Evolutionary conservation across 345 rosid species (phyloP).

Genomic region (Theobroma cacao): DNA sequence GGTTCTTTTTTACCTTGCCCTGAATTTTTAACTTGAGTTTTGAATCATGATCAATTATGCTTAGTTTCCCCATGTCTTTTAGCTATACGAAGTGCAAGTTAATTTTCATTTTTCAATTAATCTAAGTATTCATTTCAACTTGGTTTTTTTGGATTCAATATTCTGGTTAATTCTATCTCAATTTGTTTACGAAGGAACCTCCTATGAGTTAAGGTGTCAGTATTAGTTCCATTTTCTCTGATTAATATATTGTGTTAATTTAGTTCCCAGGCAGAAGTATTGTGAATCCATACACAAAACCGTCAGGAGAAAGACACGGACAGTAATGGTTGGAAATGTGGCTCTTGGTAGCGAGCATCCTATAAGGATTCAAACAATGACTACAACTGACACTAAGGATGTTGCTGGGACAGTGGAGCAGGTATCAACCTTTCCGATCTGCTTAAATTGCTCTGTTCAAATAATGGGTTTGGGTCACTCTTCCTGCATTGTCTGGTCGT

Average conservation of each 20-base stretch:
- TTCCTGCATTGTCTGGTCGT: background rate
- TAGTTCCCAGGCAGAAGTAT: slow-evolving; percentile 94
- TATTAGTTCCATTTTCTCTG: slow-evolving; percentile 1
- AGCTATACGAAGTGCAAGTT: background rate
- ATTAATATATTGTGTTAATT: slow-evolving; percentile 18
- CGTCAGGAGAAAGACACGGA: slow-evolving; percentile 82
- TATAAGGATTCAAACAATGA: slow-evolving; percentile 92
- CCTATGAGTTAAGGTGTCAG: background rate
- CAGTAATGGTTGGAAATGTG: slow-evolving; percentile 96
- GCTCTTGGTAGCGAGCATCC: slow-evolving; percentile 95
- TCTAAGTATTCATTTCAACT: background rate
- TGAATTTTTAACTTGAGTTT: background rate
- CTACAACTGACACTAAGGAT: slow-evolving; percentile 87
- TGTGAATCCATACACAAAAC: slow-evolving; percentile 89
- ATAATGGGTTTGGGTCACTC: background rate
- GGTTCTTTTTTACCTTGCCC: background rate
- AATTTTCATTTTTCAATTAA: background rate
- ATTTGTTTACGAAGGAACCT: background rate
- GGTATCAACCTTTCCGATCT: slow-evolving; percentile 37
- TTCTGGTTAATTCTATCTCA: background rate
- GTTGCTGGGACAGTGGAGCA: slow-evolving; percentile 89
- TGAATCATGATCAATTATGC: background rate
- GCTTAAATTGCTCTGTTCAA: slow-evolving; percentile 7
- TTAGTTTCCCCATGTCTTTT: background rate
- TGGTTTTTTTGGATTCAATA: background rate